Evolutionary conservation across 208 protist species (phyloP).

Genomic region (Naegleria gruberi): DNA sequence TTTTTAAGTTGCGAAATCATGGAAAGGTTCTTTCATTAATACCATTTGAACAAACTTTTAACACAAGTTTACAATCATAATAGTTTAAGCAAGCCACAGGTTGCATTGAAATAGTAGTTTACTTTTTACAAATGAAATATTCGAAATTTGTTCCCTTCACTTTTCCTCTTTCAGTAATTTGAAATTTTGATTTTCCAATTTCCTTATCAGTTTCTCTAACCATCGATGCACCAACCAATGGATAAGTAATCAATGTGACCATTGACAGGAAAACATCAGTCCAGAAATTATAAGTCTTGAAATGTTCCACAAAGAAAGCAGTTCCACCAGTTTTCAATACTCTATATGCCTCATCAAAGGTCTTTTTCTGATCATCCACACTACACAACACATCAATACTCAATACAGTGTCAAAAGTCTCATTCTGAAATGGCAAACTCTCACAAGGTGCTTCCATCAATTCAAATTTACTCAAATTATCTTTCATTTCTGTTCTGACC

Average conservation of each 20-base stretch:
- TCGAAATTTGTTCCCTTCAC: neutral
- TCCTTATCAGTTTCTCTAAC: neutral
- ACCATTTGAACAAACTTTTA: no score
- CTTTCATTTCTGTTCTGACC: neutral
- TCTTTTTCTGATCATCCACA: neutral
- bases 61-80: no score
- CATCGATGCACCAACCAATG: neutral
- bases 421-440: neutral
- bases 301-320: neutral
- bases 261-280: neutral
- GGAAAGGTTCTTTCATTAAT: no score
- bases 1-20: no score
- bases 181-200: neutral
- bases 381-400: neutral
- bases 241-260: neutral
- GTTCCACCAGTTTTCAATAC: neutral
- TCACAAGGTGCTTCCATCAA: neutral
- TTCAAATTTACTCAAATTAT: neutral
- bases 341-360: neutral
- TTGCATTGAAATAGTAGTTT: no score
- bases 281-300: neutral
- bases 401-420: neutral
- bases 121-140: slow-evolving; percentile 9
- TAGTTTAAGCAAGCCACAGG: no score
- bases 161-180: neutral